Evolutionary conservation across 1,139 yeast species (phyloP).

Genomic region (Wickerhamomyces sp.): DNA sequence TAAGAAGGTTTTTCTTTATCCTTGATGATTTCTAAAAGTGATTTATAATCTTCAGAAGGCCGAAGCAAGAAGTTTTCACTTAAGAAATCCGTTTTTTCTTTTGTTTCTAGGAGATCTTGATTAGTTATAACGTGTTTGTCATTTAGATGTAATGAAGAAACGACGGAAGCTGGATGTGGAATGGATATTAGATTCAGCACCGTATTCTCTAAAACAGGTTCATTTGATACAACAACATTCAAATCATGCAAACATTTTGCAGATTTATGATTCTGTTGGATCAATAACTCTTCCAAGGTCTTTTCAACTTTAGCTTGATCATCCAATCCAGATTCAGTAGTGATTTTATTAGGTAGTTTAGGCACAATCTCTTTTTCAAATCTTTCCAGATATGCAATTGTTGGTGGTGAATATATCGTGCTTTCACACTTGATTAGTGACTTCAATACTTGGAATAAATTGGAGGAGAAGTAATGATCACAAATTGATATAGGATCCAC

Average conservation of each 20-base stretch:
- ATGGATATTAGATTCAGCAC: constrained; percentile 10
- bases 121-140: constrained; percentile 9
- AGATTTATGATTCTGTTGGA: not conserved
- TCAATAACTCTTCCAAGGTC: constrained; percentile 6
- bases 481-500: constrained; percentile 16
- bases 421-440: constrained; percentile 10
- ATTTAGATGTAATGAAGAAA: constrained; percentile 10
- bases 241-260: constrained; percentile 1
- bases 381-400: constrained; percentile 5
- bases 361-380: constrained; percentile 11
- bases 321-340: constrained; percentile 6
- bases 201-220: not conserved
- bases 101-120: constrained; percentile 7
- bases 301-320: constrained; percentile 3
- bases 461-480: constrained; percentile 14
- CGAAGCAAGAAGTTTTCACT: constrained; percentile 1
- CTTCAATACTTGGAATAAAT: constrained; percentile 7
- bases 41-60: not conserved
- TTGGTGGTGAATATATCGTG: constrained; percentile 12
- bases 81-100: constrained; percentile 6
- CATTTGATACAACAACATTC: constrained; percentile 5
- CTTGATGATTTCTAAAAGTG: constrained; percentile 1
- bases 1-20: constrained; percentile 1
- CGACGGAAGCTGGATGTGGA: constrained; percentile 16
- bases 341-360: constrained; percentile 6